Base-by-base conservation (phyloP, 192 early-diverging fungal species). In the Coemansia sp. region DNA sequence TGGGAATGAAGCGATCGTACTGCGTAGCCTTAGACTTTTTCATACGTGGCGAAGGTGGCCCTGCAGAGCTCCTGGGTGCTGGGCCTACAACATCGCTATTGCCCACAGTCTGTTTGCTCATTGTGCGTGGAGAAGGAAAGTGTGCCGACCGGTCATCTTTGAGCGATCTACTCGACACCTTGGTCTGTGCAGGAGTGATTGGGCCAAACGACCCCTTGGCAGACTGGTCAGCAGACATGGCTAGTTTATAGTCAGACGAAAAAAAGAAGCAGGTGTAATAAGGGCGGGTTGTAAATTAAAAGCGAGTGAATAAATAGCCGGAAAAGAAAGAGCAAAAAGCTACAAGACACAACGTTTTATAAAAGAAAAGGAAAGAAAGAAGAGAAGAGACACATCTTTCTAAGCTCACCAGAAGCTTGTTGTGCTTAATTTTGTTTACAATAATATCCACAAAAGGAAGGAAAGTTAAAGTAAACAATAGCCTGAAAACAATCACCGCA, bases 1-100 rank as follows among this genome's bases (percentile, higher is more conserved):
- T 92, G 2, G 95, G 94, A 65, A 97, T 95, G 77, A 95, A 96
- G 19, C 95, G 87, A 71, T 97, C 95, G 70, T 89, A 88, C 81
- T 90, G 75, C n/a, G 74, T 59, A 54, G 54, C 61, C 1, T 81
- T 81, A 50, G 72, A 12, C 49, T 76, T 76, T 43, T 70, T 70
- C 25, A 55, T 54, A 13, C 78, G 73, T 13, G 67, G 78, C 61
- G 73, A 75, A 20, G 73, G 63, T 0, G 77, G 72, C 7, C 65
- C 68, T 14, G 44, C 45, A 3, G 40, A 25, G 9, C 71, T 32
- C 44, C 22, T 55, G 14, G 56, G 44, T 9, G 42, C 55, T 5
- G 62, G 32, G 50, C 71, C 46, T 7, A 25, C 69, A 11, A 57
- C 22, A 6, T 39, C 57, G 40, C 67, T 63, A 7, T 17, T 41